These are phyloP conservation scores for Euclidium syriacum DNA, from an alignment of 345 rosid genomes.

Conservation along the genomic window DNA sequence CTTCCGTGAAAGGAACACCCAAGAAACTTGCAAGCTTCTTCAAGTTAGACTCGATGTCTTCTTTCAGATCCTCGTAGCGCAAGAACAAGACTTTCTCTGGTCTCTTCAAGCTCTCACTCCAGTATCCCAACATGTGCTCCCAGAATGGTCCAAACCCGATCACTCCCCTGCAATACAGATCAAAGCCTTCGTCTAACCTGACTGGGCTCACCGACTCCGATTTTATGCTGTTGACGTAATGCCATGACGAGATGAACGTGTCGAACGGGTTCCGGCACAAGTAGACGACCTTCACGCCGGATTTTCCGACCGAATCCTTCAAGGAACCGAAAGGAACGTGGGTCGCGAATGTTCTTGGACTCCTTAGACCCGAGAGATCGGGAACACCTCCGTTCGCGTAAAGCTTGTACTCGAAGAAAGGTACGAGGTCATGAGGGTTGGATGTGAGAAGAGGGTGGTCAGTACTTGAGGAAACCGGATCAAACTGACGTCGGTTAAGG, in stretches of 20 bases:
- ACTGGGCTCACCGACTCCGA: conserved; percentile 17
- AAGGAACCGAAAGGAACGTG: conserved; percentile 40
- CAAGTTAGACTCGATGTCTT: conserved; percentile 26
- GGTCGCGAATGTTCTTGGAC: conserved; percentile 45
- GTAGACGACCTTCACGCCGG: conserved; percentile 37
- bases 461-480: neutral
- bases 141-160: conserved; percentile 47
- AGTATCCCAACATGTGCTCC: conserved; percentile 53
- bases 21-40: conserved; percentile 40
- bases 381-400: conserved; percentile 37
- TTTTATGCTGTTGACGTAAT: conserved; percentile 29
- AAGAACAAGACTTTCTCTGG: conserved; percentile 43
- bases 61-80: conserved; percentile 42
- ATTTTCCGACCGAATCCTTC: conserved; percentile 23
- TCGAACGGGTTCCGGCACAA: conserved; percentile 47
- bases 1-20: conserved; percentile 39
- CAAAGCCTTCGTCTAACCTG: conserved; percentile 40
- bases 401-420: conserved; percentile 51
- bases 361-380: conserved; percentile 29
- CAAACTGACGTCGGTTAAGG: conserved; percentile 27
- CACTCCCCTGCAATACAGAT: conserved; percentile 40
- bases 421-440: conserved; percentile 57
- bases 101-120: conserved; percentile 38
- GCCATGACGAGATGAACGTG: conserved; percentile 49
- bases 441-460: conserved; percentile 41